Evolutionary conservation across 2,329 filamentous ascomycete species (phyloP).

Genomic region (Aspergillus fumigatus): DNA sequence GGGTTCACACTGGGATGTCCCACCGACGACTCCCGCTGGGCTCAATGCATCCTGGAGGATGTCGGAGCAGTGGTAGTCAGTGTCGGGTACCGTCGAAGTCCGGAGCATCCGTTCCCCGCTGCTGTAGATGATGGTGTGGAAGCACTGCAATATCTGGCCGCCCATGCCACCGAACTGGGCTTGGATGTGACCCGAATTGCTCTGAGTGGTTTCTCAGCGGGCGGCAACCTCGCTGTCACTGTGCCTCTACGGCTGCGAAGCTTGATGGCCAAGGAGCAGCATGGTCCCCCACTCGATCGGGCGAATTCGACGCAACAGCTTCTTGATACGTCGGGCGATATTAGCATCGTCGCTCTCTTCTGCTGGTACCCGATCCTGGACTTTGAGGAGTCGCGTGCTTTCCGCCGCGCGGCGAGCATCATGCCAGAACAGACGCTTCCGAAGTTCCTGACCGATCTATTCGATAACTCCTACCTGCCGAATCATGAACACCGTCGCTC

Average conservation of each 20-base stretch:
- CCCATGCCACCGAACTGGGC: conserved; percentile 52
- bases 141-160: conserved; percentile 55
- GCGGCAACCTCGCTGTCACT: conserved; percentile 59
- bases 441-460: conserved; percentile 45
- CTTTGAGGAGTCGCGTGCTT: conserved; percentile 56
- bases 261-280: conserved; percentile 17
- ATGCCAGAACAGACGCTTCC: conserved; percentile 50
- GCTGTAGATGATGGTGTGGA: conserved; percentile 62
- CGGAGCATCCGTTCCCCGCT: conserved; percentile 58
- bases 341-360: conserved; percentile 53
- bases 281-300: conserved; percentile 22
- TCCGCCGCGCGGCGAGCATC: conserved; percentile 52
- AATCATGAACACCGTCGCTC: conserved; percentile 48
- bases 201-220: conserved; percentile 59
- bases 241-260: conserved; percentile 56
- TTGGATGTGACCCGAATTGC: conserved; percentile 55
- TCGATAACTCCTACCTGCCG: conserved; percentile 46
- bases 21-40: conserved; percentile 59
- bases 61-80: conserved; percentile 56
- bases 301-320: conserved; percentile 33
- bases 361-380: conserved; percentile 62
- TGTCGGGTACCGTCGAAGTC: conserved; percentile 59
- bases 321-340: conserved; percentile 34
- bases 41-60: conserved; percentile 51
- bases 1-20: conserved; percentile 58